Conservation (phyloP, 306 rosid genomes). For the Adenanthera pavonina region DNA sequence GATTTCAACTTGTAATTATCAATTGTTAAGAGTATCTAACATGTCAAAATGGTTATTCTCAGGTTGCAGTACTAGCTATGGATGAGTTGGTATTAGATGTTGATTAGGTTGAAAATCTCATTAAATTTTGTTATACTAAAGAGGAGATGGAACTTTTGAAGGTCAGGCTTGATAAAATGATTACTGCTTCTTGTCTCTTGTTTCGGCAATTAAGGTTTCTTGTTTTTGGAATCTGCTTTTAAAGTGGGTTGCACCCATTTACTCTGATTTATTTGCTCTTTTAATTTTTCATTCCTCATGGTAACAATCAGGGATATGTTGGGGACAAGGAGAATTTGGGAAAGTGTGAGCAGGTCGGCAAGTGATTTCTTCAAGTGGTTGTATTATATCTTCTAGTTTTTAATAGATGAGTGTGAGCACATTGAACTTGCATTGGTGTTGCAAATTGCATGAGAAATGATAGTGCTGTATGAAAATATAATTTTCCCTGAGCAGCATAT, state of each 20-base stretch:
- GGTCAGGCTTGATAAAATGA: slow-evolving; percentile 55
- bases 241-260: slow-evolving; percentile 18
- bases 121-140: slow-evolving; percentile 93
- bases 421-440: slow-evolving; percentile 33
- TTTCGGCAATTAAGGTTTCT: slow-evolving; percentile 30
- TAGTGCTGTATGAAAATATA: background rate
- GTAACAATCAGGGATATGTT: slow-evolving; percentile 66
- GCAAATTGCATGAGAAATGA: slow-evolving; percentile 27
- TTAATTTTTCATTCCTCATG: slow-evolving; percentile 42
- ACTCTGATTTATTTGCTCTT: slow-evolving; percentile 24
- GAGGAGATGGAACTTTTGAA: slow-evolving; percentile 92
- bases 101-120: slow-evolving; percentile 96
- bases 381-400: slow-evolving; percentile 27
- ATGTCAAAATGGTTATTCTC: slow-evolving; percentile 40
- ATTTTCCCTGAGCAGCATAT: too few species aligned
- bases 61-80: slow-evolving; percentile 94
- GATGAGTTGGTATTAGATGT: slow-evolving; percentile 82
- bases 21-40: slow-evolving; percentile 17
- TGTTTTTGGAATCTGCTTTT: slow-evolving; percentile 25
- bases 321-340: slow-evolving; percentile 88
- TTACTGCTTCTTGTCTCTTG: slow-evolving; percentile 32
- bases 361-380: slow-evolving; percentile 37
- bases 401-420: slow-evolving; percentile 15
- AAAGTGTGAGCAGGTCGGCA: slow-evolving; percentile 88
- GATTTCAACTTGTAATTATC: slow-evolving; percentile 28